Evolutionary conservation across 2,329 filamentous ascomycete genomes (phyloP), one percentile per base, ranked within the genome.

Genomic region (Clarireedia monteithiana): DNA sequence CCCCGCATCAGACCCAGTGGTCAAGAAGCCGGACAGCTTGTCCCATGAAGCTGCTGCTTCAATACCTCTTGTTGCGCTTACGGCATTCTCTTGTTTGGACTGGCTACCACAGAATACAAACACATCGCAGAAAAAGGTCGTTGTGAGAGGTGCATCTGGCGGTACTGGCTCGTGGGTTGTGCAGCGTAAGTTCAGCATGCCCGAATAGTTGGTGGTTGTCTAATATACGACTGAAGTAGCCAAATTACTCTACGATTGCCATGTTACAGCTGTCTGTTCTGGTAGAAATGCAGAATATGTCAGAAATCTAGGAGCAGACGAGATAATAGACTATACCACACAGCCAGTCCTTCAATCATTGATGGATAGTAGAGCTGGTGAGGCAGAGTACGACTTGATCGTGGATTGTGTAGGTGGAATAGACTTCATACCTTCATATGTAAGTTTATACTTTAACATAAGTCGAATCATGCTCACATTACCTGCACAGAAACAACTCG

Each of bases 31-130:
- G 0, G 64, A 63, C 10, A 68, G 66, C 27, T 54, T 76, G 5
- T 71, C 72, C 1, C 74, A 75, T 54, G 68, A 68, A 27, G 70
- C 74, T 36, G 74, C 75, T 26, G 72, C 74, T 12, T 72, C 73
- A 0, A 68, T 77, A 20, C 74, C 75, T 7, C 63, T 76, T n/a
- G 73, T 72, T 10, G 70, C 67, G 6, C 60, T 74, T 51, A 76
- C 74, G 14, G 72, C 72, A 1, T 66, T 74, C 24, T 56, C 64
- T 10, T 65, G 64, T 52, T 55, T 68, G 23, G 60, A 62, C 34
- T 67, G 64, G 64, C 53, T 68, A n/a, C 65, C 63, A 26, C 47
- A 55, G 15, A 27, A 50, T 36, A 46, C 49, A 12, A 15, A 27
- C 23, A n/a, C 17, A 14, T 39, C 50, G 17, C 63, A 62, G 20